Evolutionary conservation across 441 rosid genomes (phyloP), one percentile per base, ranked within the genome.

Genomic region (Biscutella auriculata): DNA sequence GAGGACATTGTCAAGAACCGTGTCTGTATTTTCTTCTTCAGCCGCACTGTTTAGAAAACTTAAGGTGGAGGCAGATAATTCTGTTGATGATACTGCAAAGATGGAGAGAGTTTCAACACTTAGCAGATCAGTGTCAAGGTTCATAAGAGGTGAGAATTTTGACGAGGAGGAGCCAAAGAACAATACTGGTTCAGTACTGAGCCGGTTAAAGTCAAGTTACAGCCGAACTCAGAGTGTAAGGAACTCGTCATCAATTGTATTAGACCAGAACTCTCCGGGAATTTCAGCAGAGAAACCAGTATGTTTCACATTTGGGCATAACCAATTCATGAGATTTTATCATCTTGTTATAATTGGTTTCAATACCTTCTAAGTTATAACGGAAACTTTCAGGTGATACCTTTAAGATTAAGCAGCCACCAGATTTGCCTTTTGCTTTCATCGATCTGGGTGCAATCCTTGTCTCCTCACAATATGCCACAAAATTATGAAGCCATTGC

Each of bases 401-500:
- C 91, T 45, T 87, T 92, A 63, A 73, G 83, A 71, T 71, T 92
- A 78, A 92, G 88, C 83, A 82, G 86, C 76, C 95, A 79, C 66
- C 98, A 85, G 76, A 92, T 92, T 69, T 70, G 77, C 17, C 82
- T 88, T 56, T 63, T 85, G 69, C 85, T 92, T 74, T 84, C 97
- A 45, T 88, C 97, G 33, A 71, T 86, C 39, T 88, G 97, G 98
- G 97, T 78, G 63, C 97, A 86, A 62, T 84, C 97, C n/a, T 69
- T 92, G 53, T 88, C 81, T 67, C 92, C 92, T 68, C 60, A 72
- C 68, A 92, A 92, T 73, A 63, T 63, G 63, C 95, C 95, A 65
- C 80, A 80, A 68, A 92, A 84, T 66, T 88, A 76, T 76, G 92
- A 88, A 82, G 97, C 97, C 60, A 82, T 92, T 73, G 88, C 95